Percentiles rank a stretch among this genome's conserved stretches.
These are phyloP conservation scores for Suaeda aralocaspica DNA, from an alignment of 148 eudicot genomes.

Conservation along the genomic window DNA sequence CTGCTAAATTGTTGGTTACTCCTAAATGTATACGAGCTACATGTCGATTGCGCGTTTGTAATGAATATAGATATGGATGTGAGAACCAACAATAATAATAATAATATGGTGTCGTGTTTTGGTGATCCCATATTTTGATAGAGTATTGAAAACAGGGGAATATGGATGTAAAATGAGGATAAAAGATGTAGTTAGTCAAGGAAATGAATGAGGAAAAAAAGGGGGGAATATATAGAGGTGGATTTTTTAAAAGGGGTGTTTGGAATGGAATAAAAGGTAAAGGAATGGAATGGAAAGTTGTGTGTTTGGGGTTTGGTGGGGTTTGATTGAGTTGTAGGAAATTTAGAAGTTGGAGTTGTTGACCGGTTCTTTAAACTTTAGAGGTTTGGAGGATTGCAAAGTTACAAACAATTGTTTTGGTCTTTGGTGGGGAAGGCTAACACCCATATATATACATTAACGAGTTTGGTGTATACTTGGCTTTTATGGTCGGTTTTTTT, in stretches of 20 bases:
- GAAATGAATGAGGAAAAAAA: not conserved
- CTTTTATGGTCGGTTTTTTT: no score
- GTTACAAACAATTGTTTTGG: not conserved
- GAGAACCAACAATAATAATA: slow-evolving; percentile 7
- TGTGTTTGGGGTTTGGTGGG: slow-evolving; percentile 19
- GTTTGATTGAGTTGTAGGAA: not conserved
- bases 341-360: slow-evolving; percentile 9
- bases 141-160: not conserved
- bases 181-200: not conserved
- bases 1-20: slow-evolving; percentile 34
- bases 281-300: not conserved
- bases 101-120: not conserved
- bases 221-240: slow-evolving; percentile 4
- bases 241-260: not conserved
- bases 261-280: slow-evolving; percentile 11
- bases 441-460: not conserved
- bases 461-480: no score
- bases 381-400: not conserved
- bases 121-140: slow-evolving; percentile 7
- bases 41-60: slow-evolving; percentile 22
- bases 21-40: slow-evolving; percentile 34
- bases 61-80: slow-evolving; percentile 19
- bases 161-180: not conserved
- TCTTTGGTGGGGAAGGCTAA: slow-evolving; percentile 3
- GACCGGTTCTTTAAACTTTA: slow-evolving; percentile 1